Base-by-base conservation (phyloP, 2,329 filamentous ascomycete genomes). In the Plectosphaerella cucumerina region DNA sequence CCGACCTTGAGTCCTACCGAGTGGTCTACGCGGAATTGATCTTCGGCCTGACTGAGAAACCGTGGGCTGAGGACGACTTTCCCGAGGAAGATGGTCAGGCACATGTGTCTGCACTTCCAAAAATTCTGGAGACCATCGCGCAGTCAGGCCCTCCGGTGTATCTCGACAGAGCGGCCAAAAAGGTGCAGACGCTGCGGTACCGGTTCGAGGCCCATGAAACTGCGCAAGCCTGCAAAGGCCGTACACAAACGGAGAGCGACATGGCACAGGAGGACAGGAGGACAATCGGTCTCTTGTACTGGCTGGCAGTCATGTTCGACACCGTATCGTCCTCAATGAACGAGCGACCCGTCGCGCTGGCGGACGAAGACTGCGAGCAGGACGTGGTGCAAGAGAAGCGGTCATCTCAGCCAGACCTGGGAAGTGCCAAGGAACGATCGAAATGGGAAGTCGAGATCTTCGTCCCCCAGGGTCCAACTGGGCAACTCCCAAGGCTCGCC, bases 221-320 rank as follows among this genome's bases (percentile, higher is more conserved):
- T 3, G 39, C 10, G 4, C 8, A 8, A 10, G 26, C 26, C 26
- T 31, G 26, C 26, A 31, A 31, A 31, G 26, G 26, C 26, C 26
- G 26, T 11, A 31, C 26, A 31, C 26, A 11, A 11, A 5, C 17
- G 5, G 35, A 37, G 14, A 3, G 3, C 17, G 35, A 37, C 35
- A 17, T 42, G 18, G 17, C n/a, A 15, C 45, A 45, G 33, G 59
- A 53, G 59, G 66, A 71, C 5, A 61, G 62, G 6, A 60, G 71
- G 11, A 82, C 80, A 0, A 67, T 83, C 23, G 70, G 76, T 14
- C 63, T 83, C 12, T 58, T 83, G 2, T 82, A 78, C 57, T 84
- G 80, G 80, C 65, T 84, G 14, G 76, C 75, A 0, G 67, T 82
- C 44, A 83, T 83, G 79, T 78, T 81, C 45, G 80, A 83, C 57